Evolutionary conservation across 768 basidiomycete species (phyloP).

Genomic region (Trametes maxima): DNA sequence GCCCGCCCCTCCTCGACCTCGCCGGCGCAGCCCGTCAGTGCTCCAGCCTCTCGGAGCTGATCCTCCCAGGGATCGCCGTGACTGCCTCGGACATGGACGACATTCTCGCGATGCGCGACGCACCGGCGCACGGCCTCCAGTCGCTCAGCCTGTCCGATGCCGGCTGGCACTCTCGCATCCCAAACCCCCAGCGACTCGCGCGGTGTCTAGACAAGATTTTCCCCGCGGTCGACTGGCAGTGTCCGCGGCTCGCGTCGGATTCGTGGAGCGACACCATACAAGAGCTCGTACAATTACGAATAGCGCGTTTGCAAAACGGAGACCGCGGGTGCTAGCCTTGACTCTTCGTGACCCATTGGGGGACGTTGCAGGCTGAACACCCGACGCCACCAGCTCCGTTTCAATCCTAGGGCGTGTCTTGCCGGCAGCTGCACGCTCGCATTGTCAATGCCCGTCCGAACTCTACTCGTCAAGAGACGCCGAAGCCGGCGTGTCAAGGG

Average conservation of each 20-base stretch:
- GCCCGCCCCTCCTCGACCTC: constrained; percentile 5
- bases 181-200: constrained; percentile 9
- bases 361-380: too few species aligned
- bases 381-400: too few species aligned
- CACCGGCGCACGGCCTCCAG: neutral
- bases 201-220: constrained; percentile 9
- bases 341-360: neutral
- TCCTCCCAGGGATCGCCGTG: constrained; percentile 13
- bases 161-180: constrained; percentile 10
- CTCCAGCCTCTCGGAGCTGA: constrained; percentile 2
- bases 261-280: constrained; percentile 15
- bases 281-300: constrained; percentile 13
- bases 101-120: neutral
- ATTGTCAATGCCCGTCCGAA: too few species aligned
- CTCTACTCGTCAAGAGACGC: too few species aligned
- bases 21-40: constrained; percentile 2
- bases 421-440: too few species aligned
- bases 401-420: too few species aligned
- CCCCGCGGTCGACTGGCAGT: constrained; percentile 16
- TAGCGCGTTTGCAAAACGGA: neutral
- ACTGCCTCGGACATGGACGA: neutral
- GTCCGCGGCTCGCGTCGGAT: constrained; percentile 6
- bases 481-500: too few species aligned
- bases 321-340: neutral
- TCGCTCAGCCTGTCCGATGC: constrained; percentile 6